A percentile compares a stretch with the other conserved stretches of the same genome.
phyloP scores from a whole-genome alignment of 2,329 filamentous ascomycete genomes.

The Emericellopsis cladophorae region DNA sequence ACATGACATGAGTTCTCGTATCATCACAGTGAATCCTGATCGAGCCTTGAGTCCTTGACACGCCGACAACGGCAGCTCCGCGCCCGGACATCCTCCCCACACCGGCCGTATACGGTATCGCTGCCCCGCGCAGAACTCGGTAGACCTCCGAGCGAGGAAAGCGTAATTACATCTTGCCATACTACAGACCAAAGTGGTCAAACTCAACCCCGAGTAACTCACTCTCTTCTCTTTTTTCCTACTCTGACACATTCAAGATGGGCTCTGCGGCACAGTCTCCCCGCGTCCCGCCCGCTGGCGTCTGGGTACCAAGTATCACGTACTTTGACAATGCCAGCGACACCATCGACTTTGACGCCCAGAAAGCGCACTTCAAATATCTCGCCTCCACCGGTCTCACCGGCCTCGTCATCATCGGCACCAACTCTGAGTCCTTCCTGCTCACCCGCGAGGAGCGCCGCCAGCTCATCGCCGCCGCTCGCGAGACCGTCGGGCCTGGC shows the following conservation, averaged over 20 bases:
- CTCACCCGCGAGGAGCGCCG: slow-evolving; percentile 46
- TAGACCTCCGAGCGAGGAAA: too few relatives aligned
- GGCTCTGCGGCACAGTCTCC: slow-evolving; percentile 14
- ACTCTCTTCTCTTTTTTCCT: neutral
- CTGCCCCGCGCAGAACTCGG: too few relatives aligned
- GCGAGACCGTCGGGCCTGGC: slow-evolving; percentile 69
- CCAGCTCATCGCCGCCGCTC: slow-evolving; percentile 44
- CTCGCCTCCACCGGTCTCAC: slow-evolving; percentile 34
- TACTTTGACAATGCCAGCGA: slow-evolving; percentile 38
- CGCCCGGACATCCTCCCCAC: too few relatives aligned
- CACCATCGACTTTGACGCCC: slow-evolving; percentile 30
- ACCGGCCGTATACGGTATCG: too few relatives aligned
- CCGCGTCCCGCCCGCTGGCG: slow-evolving; percentile 18
- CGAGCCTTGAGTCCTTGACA: too few relatives aligned
- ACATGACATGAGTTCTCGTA: too few relatives aligned
- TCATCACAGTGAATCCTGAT: too few relatives aligned
- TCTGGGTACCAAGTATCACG: slow-evolving; percentile 40
- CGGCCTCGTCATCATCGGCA: slow-evolving; percentile 40
- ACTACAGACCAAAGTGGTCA: too few relatives aligned
- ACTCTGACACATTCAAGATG: neutral
- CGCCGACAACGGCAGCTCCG: too few relatives aligned
- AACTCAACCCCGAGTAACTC: neutral
- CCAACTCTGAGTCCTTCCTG: slow-evolving; percentile 43
- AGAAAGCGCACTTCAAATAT: slow-evolving; percentile 37
- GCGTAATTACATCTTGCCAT: too few relatives aligned